These are phyloP conservation scores for Phalaenopsis hybrid DNA, from an alignment of 116 monocot species.

Conservation along the genomic window DNA sequence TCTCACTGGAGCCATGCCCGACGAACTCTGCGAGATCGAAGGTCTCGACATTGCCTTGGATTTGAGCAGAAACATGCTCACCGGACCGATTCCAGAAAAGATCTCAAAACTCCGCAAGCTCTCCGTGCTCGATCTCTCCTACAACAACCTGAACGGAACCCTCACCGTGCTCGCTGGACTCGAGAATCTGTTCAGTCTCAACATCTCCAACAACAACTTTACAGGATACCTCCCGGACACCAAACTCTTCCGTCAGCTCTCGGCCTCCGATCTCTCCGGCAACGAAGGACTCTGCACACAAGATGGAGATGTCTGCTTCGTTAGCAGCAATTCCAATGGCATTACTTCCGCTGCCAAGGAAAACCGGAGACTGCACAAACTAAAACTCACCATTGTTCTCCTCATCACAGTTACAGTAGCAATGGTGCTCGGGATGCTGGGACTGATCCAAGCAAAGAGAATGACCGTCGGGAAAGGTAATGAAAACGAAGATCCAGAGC, in stretches of 20 bases:
- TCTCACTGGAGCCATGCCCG: slow-evolving; percentile 57
- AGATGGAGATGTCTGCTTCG: slow-evolving; percentile 65
- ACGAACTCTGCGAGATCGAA: slow-evolving; percentile 57
- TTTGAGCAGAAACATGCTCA: slow-evolving; percentile 66
- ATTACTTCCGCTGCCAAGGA: slow-evolving; percentile 15
- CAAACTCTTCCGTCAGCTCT: slow-evolving; percentile 78
- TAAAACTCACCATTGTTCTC: slow-evolving; percentile 67
- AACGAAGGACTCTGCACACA: slow-evolving; percentile 72
- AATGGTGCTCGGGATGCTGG: slow-evolving; percentile 59
- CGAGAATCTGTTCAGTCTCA: slow-evolving; percentile 69
- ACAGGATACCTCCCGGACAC: slow-evolving; percentile 88
- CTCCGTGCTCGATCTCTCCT: slow-evolving; percentile 70
- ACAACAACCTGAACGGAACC: slow-evolving; percentile 56
- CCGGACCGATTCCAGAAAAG: slow-evolving; percentile 50
- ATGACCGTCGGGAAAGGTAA: slow-evolving; percentile 23
- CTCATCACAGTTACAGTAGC: slow-evolving; percentile 71
- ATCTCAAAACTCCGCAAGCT: slow-evolving; percentile 59
- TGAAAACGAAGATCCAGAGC: slow-evolving; percentile 30
- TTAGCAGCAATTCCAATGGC: slow-evolving; percentile 26
- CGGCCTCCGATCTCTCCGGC: slow-evolving; percentile 47
- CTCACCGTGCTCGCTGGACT: slow-evolving; percentile 51
- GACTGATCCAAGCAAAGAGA: slow-evolving; percentile 47
- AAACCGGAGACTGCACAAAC: slow-evolving; percentile 30
- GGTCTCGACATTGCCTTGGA: slow-evolving; percentile 78
- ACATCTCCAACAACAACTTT: slow-evolving; percentile 89